These are phyloP conservation scores for Boletus rubropictus DNA, from an alignment of 768 basidiomycete genomes.

Conservation along the genomic window DNA sequence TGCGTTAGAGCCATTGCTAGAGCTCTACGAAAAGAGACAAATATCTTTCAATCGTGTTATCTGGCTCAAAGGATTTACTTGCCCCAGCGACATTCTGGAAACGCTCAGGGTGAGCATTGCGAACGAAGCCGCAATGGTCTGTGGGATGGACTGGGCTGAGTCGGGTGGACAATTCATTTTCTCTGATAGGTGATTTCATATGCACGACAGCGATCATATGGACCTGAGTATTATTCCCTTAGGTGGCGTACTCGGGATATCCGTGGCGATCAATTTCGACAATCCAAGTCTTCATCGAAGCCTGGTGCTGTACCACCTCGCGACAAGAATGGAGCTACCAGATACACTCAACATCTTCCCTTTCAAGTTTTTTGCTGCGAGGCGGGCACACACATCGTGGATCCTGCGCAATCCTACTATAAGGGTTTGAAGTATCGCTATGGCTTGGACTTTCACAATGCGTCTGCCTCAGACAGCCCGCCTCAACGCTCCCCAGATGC, in stretches of 20 bases:
- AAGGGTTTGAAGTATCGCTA: constrained; percentile 80
- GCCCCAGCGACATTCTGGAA: constrained; percentile 96
- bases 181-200: constrained; percentile 73
- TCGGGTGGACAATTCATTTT: constrained; percentile 97
- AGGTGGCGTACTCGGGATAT: constrained; percentile 99
- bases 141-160: constrained; percentile 99
- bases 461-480: constrained; percentile 53
- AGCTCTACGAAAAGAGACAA: constrained; percentile 67
- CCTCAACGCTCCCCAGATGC: constrained; percentile 67
- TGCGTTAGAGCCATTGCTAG: constrained; percentile 83
- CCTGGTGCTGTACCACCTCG: constrained; percentile 89
- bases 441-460: constrained; percentile 76
- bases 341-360: constrained; percentile 88
- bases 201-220: too few species aligned
- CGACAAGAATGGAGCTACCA: constrained; percentile 70
- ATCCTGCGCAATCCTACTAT: constrained; percentile 95
- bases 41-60: constrained; percentile 88
- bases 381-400: constrained; percentile 94
- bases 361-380: constrained; percentile 99
- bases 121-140: constrained; percentile 96
- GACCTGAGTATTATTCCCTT: background rate
- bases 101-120: constrained; percentile 84
- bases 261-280: constrained; percentile 95
- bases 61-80: constrained; percentile 99
- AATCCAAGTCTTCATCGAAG: constrained; percentile 90